Percentiles rank a stretch among this genome's conserved stretches.
These are phyloP conservation scores for Lentinula raphanica DNA, from an alignment of 768 basidiomycete genomes.

Conservation along the genomic window DNA sequence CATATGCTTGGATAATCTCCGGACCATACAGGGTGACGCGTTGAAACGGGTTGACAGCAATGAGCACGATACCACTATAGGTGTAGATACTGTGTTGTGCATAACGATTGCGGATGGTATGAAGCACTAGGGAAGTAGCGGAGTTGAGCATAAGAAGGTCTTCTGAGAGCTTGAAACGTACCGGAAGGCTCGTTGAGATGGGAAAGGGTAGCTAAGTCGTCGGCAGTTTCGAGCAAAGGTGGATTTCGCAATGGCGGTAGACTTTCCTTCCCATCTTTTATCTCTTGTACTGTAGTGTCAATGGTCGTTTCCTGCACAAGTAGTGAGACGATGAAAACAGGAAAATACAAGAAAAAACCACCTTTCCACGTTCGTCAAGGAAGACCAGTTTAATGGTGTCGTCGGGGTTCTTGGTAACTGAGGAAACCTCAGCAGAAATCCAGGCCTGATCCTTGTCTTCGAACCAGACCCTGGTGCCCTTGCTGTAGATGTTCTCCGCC, in stretches of 20 bases:
- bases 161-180: conserved; percentile 27
- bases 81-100: conserved; percentile 97
- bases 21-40: conserved; percentile 95
- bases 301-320: conserved; percentile 64
- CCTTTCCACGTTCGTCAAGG: conserved; percentile 90
- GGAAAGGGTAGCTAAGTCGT: conserved; percentile 96
- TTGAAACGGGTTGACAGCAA: conserved; percentile 98
- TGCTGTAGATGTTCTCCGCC: conserved; percentile 91
- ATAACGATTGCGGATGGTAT: conserved; percentile 96
- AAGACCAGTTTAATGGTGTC: conserved; percentile 81
- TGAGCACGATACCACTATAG: conserved; percentile 97
- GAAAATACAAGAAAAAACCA: conserved; percentile 25
- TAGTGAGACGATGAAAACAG: conserved; percentile 9
- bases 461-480: conserved; percentile 88
- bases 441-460: conserved; percentile 92
- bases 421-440: conserved; percentile 82
- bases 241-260: conserved; percentile 96
- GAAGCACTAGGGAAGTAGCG: conserved; percentile 59
- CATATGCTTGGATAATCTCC: conserved; percentile 96
- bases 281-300: conserved; percentile 73
- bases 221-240: conserved; percentile 91
- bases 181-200: conserved; percentile 98
- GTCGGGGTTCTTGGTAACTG: conserved; percentile 56
- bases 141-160: conserved; percentile 1
- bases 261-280: conserved; percentile 72